phyloP scores from a whole-genome alignment of 768 basidiomycete genomes.

The Filobasidium wieringae region DNA sequence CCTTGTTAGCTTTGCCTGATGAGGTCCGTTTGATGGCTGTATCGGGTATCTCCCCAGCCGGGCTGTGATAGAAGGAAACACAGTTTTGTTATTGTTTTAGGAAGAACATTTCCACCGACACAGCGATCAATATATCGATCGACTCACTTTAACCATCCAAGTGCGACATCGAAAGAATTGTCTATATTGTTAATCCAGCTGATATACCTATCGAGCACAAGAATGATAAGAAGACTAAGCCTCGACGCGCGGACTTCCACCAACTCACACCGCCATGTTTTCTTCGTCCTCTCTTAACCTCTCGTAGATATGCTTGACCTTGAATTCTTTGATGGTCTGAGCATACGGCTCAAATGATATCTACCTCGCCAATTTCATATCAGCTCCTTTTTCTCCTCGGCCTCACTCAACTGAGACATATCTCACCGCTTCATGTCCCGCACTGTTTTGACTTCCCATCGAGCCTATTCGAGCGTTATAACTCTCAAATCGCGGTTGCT shows the following conservation, averaged over 20 bases:
- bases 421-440: neutral
- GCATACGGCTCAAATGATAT: constrained; percentile 61
- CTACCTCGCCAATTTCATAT: neutral
- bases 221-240: constrained; percentile 3
- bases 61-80: constrained; percentile 48
- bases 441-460: constrained; percentile 45
- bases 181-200: constrained; percentile 34
- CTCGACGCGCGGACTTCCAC: neutral
- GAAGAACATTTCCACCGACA: no score
- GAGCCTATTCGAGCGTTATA: constrained; percentile 38
- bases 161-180: constrained; percentile 11
- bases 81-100: neutral
- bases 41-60: constrained; percentile 54
- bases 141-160: constrained; percentile 76
- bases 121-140: no score
- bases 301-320: constrained; percentile 71
- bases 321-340: constrained; percentile 67
- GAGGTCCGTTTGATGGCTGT: neutral
- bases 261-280: constrained; percentile 57
- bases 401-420: constrained; percentile 38
- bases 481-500: constrained; percentile 45
- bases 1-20: no score
- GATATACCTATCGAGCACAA: constrained; percentile 20
- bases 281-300: constrained; percentile 78
- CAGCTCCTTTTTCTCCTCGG: neutral